These are phyloP conservation scores for Monosporascus sp. DNA, from an alignment of 2,329 filamentous ascomycete species.

Conservation along the genomic window DNA sequence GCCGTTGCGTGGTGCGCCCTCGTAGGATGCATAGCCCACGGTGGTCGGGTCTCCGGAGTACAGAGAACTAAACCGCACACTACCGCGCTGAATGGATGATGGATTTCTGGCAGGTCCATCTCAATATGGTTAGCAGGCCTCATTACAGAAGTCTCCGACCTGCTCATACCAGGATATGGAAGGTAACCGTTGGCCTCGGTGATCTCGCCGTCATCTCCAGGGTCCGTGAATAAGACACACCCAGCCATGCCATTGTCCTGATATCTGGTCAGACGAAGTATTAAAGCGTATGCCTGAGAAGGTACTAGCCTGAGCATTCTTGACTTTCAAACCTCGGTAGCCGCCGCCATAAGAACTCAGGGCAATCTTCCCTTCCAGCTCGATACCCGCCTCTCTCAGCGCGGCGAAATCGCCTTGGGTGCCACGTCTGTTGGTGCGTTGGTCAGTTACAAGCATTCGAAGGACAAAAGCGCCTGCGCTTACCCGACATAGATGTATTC, in stretches of 20 bases:
- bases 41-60: slow-evolving; percentile 5
- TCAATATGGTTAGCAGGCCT: background rate
- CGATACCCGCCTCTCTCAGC: slow-evolving; percentile 3
- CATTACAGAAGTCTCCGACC: background rate
- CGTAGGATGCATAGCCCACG: slow-evolving; percentile 4
- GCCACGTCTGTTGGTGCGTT: background rate
- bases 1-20: slow-evolving; percentile 5
- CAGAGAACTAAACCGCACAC: slow-evolving; percentile 4
- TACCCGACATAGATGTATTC: slow-evolving; percentile 6
- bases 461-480: background rate
- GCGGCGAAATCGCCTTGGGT: slow-evolving; percentile 2
- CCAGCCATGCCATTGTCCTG: slow-evolving; percentile 5
- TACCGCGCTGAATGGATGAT: slow-evolving; percentile 3
- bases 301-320: slow-evolving; percentile 4
- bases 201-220: slow-evolving; percentile 4
- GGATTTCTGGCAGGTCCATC: slow-evolving; percentile 4
- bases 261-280: background rate
- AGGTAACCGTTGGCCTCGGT: slow-evolving; percentile 4
- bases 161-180: slow-evolving; percentile 1
- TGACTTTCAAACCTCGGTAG: slow-evolving; percentile 5
- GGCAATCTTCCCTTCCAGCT: slow-evolving; percentile 5
- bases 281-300: too few relatives aligned
- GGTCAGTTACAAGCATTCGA: background rate
- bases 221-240: slow-evolving; percentile 4
- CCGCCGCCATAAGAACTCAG: slow-evolving; percentile 2